Evolutionary conservation across 176 grass and related monocot genomes (phyloP).

Genomic region (Tillandsia leiboldiana): DNA sequence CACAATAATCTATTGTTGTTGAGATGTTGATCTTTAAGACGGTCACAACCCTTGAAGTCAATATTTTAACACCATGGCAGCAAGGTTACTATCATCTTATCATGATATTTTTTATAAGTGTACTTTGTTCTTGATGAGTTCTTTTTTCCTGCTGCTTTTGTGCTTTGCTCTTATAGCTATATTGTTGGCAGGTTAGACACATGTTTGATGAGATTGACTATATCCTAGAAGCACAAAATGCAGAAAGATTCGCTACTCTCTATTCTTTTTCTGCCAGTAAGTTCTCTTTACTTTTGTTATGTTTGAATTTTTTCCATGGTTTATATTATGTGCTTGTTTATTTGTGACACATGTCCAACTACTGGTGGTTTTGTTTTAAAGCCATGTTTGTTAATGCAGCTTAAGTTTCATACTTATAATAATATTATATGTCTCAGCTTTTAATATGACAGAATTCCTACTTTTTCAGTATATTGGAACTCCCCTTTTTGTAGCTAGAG

Average conservation of each 20-base stretch:
- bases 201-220: slow-evolving; percentile 99
- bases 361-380: background rate
- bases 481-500: background rate
- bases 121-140: background rate
- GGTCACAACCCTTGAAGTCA: background rate
- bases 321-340: background rate
- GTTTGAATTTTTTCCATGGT: background rate
- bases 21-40: too few species aligned
- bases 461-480: too few species aligned
- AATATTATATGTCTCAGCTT: too few species aligned
- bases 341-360: background rate
- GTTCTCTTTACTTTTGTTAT: slow-evolving; percentile 9
- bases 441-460: too few species aligned
- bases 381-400: background rate
- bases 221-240: slow-evolving; percentile 67
- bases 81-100: too few species aligned
- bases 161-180: background rate
- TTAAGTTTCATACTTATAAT: background rate
- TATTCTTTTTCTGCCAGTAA: slow-evolving; percentile 49
- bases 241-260: slow-evolving; percentile 81
- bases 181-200: slow-evolving; percentile 73
- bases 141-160: background rate
- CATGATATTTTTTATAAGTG: background rate
- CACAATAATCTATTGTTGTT: too few species aligned
- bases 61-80: background rate